Conservation (phyloP, 2,329 filamentous ascomycete genomes). For the Fusarium tjaetaba region DNA sequence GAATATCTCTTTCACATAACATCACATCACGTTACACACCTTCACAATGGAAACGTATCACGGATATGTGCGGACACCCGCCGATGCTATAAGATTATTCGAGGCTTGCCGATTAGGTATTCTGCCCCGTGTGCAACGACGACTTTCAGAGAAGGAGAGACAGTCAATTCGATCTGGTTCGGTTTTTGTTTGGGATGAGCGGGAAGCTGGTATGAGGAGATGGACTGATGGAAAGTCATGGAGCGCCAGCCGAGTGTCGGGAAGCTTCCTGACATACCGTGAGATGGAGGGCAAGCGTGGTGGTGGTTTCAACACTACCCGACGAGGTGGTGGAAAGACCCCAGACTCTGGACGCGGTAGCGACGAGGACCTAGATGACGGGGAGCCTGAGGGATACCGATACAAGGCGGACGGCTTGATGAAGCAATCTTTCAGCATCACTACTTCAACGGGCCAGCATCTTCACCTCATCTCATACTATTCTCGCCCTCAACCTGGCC, state of each 20-base stretch:
- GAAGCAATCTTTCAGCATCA: constrained; percentile 99
- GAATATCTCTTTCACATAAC: constrained; percentile 21
- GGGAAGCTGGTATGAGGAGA: constrained; percentile 96
- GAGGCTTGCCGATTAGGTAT: constrained; percentile 93
- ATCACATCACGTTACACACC: constrained; percentile 32
- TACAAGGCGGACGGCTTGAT: constrained; percentile 97
- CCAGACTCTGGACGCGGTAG: constrained; percentile 84
- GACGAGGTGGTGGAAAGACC: constrained; percentile 75
- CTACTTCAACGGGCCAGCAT: constrained; percentile 86
- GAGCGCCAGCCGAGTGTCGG: constrained; percentile 97
- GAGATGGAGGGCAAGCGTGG: constrained; percentile 99
- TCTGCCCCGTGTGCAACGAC: constrained; percentile 88
- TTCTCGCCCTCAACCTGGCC: constrained; percentile 78
- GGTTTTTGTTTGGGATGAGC: constrained; percentile 99
- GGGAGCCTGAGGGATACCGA: constrained; percentile 88
- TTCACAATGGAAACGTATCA: constrained; percentile 92
- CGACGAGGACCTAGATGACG: constrained; percentile 86
- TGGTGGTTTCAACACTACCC: constrained; percentile 72
- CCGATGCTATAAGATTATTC: constrained; percentile 97
- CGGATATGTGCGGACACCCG: constrained; percentile 93
- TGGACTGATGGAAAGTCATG: constrained; percentile 99
- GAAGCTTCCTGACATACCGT: constrained; percentile 95
- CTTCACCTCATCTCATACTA: constrained; percentile 98
- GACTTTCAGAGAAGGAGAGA: constrained; percentile 95
- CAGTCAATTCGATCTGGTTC: constrained; percentile 96